Base-by-base conservation (phyloP, 2,329 filamentous ascomycete species). In the Trichocomaceae sp. region DNA sequence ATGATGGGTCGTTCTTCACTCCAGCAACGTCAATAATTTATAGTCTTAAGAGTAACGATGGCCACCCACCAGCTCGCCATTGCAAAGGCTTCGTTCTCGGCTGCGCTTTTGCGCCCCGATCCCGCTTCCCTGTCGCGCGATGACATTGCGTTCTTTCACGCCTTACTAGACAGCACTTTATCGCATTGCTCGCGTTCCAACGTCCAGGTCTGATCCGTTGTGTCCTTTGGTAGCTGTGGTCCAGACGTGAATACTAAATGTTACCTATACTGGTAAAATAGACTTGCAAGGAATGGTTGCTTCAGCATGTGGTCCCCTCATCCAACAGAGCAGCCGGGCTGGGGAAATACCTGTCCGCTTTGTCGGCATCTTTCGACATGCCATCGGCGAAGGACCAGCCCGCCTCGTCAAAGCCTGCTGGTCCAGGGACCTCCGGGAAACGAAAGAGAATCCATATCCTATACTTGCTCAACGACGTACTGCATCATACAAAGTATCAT, bases 211-310 rank as follows among this genome's bases (percentile, higher is more conserved):
- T 90, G 86, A 75, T 65, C 65, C 63, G 66, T 69, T 68, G 65
- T 66, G 60, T 62, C 59, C 64, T 60, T 64, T 56, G 57, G 57
- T 62, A 47, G 20, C 37, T 47, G 58, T 59, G 57, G 52, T 61
- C 54, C 26, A 58, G 56, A 59, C 58, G 58, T 60, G 61, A 62
- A 61, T 69, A 67, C 71, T 73, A 73, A 73, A 71, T 57, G 50
- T 52, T 60, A 50, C 59, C 51, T 48, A 52, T 48, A 54, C 44
- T 52, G 56, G 61, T 55, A 55, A 55, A 63, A 58, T 82, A 95
- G 90, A 87, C 83, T 78, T 91, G 88, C 81, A 95, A 91, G 81
- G 79, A 82, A 73, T 95, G 89, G 89, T 85, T 92, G 65, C 73
- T 90, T 67, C 79, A 80, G 63, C 82, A 90, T 75, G 77, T 92